These are phyloP conservation scores for Ceratonia siliqua DNA, from an alignment of 306 rosid species.

Conservation along the genomic window DNA sequence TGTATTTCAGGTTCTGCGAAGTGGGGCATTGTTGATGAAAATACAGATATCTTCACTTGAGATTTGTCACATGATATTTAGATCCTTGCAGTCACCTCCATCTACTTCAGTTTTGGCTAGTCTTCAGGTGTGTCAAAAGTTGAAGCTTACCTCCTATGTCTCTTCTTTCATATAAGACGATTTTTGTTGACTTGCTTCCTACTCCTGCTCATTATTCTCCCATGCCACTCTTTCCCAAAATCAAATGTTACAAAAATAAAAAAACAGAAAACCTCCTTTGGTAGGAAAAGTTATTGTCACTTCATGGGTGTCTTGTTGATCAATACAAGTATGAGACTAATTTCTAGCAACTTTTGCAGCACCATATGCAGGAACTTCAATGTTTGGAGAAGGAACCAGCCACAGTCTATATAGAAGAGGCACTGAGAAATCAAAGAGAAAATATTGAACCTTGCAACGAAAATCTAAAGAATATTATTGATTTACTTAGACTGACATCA, in stretches of 20 bases:
- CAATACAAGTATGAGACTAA: constrained; percentile 34
- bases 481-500: constrained; percentile 61
- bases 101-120: constrained; percentile 51
- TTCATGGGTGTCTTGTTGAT: constrained; percentile 28
- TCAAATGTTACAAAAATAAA: not conserved
- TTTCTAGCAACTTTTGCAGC: constrained; percentile 51
- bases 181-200: constrained; percentile 25
- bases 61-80: constrained; percentile 55
- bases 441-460: constrained; percentile 48
- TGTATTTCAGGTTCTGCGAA: constrained; percentile 62
- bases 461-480: constrained; percentile 58
- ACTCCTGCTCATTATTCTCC: constrained; percentile 7
- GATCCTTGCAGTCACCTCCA: constrained; percentile 53
- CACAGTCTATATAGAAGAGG: constrained; percentile 66
- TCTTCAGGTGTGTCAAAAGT: constrained; percentile 65
- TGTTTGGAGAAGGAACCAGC: constrained; percentile 64
- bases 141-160: constrained; percentile 12
- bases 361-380: constrained; percentile 65
- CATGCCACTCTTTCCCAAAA: not conserved
- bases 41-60: constrained; percentile 53
- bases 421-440: constrained; percentile 56
- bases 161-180: not conserved
- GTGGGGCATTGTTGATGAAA: constrained; percentile 66
- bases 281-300: not conserved
- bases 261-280: not conserved